A percentile compares a stretch with the other conserved stretches of the same genome.
phyloP scores from a whole-genome alignment of 2,329 filamentous ascomycete genomes.

The Meredithiella fracta region DNA sequence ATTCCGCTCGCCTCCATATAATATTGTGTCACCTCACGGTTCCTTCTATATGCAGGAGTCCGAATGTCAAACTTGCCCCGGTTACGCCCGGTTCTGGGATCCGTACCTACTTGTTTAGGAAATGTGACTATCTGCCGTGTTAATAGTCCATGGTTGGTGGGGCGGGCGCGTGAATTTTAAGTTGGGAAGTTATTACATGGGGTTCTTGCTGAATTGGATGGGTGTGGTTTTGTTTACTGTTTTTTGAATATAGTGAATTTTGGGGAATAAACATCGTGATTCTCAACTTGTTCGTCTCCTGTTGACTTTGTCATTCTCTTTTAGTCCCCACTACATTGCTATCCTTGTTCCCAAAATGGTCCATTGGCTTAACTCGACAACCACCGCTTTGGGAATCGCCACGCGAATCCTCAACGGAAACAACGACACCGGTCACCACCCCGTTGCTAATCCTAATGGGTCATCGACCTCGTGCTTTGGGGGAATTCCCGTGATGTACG shows the following conservation, averaged over 20 bases:
- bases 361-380: not conserved
- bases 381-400: not conserved
- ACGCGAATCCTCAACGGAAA: too few relatives aligned
- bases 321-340: not conserved
- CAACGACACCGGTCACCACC: not conserved
- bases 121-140: too few relatives aligned
- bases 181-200: too few relatives aligned
- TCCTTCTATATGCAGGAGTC: not conserved
- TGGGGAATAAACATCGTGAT: too few relatives aligned
- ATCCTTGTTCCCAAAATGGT: not conserved
- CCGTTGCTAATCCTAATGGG: not conserved
- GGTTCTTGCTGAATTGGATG: too few relatives aligned
- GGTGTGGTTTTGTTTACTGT: too few relatives aligned
- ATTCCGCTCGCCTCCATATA: not conserved
- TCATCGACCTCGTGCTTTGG: not conserved
- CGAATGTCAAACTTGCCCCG: not conserved
- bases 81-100: not conserved
- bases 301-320: not conserved
- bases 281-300: not conserved
- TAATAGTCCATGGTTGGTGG: too few relatives aligned
- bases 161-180: too few relatives aligned
- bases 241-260: too few relatives aligned
- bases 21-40: not conserved
- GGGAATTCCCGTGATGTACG: slow-evolving; percentile 1
- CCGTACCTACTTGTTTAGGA: not conserved